Base-by-base conservation (phyloP, 305 asterid genomes). In the Salvia sclarea region DNA sequence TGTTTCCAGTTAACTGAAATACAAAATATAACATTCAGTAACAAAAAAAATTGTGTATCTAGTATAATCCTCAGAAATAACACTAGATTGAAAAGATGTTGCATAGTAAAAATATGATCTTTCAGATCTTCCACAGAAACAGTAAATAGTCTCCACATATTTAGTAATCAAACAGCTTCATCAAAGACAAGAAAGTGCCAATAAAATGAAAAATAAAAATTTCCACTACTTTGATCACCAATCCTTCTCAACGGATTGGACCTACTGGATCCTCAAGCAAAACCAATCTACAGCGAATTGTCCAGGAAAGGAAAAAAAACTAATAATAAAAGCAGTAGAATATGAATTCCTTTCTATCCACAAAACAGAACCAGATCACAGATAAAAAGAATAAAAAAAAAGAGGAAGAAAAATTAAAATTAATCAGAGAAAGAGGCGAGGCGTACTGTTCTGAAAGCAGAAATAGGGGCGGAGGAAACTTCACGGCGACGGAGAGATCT, bases 401-500 rank as follows among this genome's bases (percentile, higher is more conserved):
- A 31, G 18, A 4, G n/a, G n/a, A n/a, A 25, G 30, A 4, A 25
- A 25, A 25, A 65, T 1, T 12, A 54, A 10, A 55, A 28, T 3
- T 40, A 24, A 70, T 31, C 66, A 52, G 49, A 48, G 3, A 11
- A 20, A 25, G 0, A 3, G 6, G 35, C 45, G 28, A 61, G 30
- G 63, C 85, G 47, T 80, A 87, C 94, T 9, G 79, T 65, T 67
- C 24, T 79, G 70, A 83, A 82, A 6, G 88, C 78, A 8, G 86
- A 81, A 18, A 81, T 63, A 38, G 92, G 81, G 2, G 86, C 78
- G 2, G 88, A 74, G 10, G 85, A 71, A 28, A 86, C 22, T 55
- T 86, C 91, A 30, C 91, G 85, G 68, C 93, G 87, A 4, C 93
- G 89, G 44, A 88, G 81, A 76, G 93, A 84, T 86, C 40, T 35